Conservation (phyloP, 176 grass and related monocot genomes). For the Eragrostis curvula region DNA sequence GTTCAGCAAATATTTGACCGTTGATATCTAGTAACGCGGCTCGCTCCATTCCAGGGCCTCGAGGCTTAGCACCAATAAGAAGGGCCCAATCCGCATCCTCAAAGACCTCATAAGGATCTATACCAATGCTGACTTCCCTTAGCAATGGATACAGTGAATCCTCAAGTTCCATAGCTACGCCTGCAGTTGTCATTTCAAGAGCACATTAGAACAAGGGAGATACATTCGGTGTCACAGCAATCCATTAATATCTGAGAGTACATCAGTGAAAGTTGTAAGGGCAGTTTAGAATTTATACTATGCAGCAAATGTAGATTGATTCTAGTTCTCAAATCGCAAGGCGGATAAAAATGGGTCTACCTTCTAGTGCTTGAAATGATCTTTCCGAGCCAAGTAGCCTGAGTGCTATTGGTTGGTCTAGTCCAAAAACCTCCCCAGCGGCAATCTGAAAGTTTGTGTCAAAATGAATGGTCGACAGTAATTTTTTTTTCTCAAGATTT, state of each 20-base stretch:
- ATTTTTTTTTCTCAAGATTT: neutral
- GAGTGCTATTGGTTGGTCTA: slow-evolving; percentile 85
- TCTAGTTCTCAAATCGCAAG: slow-evolving; percentile 13
- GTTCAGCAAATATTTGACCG: slow-evolving; percentile 89
- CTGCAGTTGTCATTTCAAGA: slow-evolving; percentile 48
- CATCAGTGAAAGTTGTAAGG: slow-evolving; percentile 7
- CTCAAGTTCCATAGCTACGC: slow-evolving; percentile 97
- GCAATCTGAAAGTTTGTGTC: slow-evolving; percentile 64
- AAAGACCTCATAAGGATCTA: slow-evolving; percentile 83
- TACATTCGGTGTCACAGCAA: slow-evolving; percentile 10
- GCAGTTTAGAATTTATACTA: neutral
- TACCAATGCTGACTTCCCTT: slow-evolving; percentile 90
- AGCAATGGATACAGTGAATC: slow-evolving; percentile 94
- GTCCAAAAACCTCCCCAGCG: slow-evolving; percentile 94
- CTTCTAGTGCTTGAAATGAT: slow-evolving; percentile 92
- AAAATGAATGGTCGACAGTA: slow-evolving; percentile 11
- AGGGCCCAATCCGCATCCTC: slow-evolving; percentile 90
- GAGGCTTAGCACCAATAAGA: slow-evolving; percentile 93
- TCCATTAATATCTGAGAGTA: neutral
- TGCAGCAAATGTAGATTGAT: neutral
- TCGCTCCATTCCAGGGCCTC: slow-evolving; percentile 96
- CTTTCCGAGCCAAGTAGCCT: slow-evolving; percentile 91
- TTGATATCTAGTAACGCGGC: slow-evolving; percentile 91
- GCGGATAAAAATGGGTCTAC: slow-evolving; percentile 34
- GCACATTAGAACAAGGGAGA: slow-evolving; percentile 29